Base-by-base conservation (phyloP, 192 early-diverging fungal genomes). In the Allomyces arbusculus region DNA sequence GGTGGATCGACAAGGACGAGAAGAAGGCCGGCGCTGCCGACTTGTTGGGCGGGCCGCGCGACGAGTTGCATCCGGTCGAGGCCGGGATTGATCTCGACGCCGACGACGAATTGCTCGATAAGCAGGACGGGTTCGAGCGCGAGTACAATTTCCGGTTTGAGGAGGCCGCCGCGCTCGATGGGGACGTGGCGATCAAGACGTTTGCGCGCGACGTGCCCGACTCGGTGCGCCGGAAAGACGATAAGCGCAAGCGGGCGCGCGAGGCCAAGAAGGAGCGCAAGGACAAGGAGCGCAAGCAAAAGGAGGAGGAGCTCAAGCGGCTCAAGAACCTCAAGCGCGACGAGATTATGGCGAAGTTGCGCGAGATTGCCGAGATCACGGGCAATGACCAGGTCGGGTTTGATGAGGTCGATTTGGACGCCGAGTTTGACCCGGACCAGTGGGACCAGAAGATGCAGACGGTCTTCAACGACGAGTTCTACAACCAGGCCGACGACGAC, bases 61-160 rank as follows among this genome's bases (percentile, higher is more conserved):
- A 87, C n/a, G 81, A 87, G 0, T 58, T 58, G 50, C 50, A 58
- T 10, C 50, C 50, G 16, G 50, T 58, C 4, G 50, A 58, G 16
- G 16, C 50, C 0, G 74, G 79, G 22, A 79, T 81, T 20, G 78
- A 74, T 0, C 67, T 69, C 61, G 81, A 83, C 62, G 84, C 80
- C 72, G 90, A 84, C 58, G 87, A 91, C 69, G 83, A 87, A 62
- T 77, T 80, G n/a, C 76, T 89, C 24, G 92, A 92, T 63, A 77
- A 78, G 20, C 83, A 82, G 2, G 91, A 94, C 43, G 78, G 87
- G 61, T 97, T 95, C 69, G 95, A 97, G 76, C 83, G 82, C 62
- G 80, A 80, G 69, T 90, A 92, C 74, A 97, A 97, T 67, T 94
- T 95, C 78, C 83, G 95, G 62, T 95, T 87, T 66, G 91, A 94